A percentile compares a stretch with the other conserved stretches of the same genome.
These are phyloP conservation scores for Trichosporon coremiiforme DNA, from an alignment of 1,284 basidiomycete genomes.

Conservation along the genomic window DNA sequence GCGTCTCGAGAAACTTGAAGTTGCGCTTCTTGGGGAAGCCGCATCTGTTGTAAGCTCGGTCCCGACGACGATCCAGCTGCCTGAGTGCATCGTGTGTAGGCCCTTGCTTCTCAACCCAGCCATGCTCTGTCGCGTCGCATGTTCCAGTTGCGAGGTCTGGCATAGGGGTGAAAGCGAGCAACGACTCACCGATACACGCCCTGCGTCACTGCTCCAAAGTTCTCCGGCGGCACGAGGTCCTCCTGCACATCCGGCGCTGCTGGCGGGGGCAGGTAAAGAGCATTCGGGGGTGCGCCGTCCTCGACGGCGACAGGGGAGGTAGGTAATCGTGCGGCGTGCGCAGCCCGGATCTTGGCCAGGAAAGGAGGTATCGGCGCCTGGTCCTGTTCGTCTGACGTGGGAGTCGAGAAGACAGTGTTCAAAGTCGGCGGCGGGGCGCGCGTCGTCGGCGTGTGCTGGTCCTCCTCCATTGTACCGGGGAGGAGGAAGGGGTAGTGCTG, in stretches of 20 bases:
- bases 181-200: constrained; percentile 57
- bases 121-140: not conserved
- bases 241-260: constrained; percentile 48
- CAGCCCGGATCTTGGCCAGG: constrained; percentile 36
- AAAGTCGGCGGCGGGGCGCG: not conserved
- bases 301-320: not conserved
- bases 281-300: constrained; percentile 33
- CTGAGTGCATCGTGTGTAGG: not conserved
- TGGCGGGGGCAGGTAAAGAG: constrained; percentile 53
- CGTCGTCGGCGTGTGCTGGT: constrained; percentile 2
- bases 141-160: no score
- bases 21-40: constrained; percentile 61
- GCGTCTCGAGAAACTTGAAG: constrained; percentile 60
- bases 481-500: not conserved
- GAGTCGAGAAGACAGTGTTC: constrained; percentile 2
- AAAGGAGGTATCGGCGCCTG: constrained; percentile 31
- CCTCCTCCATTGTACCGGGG: constrained; percentile 18
- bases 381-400: not conserved
- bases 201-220: constrained; percentile 54
- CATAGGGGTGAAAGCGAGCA: not conserved
- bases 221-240: constrained; percentile 54
- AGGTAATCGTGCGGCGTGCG: not conserved
- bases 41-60: constrained; percentile 29
- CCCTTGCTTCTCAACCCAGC: not conserved
- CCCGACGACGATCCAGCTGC: not conserved